These are phyloP conservation scores for Aspergillus ochraceoroseus DNA, from an alignment of 2,329 filamentous ascomycete genomes.

Conservation along the genomic window DNA sequence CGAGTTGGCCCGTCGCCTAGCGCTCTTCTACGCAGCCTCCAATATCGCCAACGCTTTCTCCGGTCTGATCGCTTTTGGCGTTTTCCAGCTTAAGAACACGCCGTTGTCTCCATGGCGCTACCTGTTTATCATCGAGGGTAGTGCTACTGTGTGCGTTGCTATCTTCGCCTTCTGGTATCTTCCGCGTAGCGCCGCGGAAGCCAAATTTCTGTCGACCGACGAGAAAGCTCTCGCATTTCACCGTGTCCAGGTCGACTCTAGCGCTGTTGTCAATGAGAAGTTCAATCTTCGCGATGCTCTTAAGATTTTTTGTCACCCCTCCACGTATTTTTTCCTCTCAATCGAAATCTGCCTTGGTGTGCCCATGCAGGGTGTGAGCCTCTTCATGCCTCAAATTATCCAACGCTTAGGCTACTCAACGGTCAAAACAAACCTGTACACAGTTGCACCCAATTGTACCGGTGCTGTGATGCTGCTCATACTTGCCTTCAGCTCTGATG, in stretches of 20 bases:
- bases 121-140: conserved; percentile 46
- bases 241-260: conserved; percentile 35
- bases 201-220: conserved; percentile 38
- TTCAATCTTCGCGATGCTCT: conserved; percentile 30
- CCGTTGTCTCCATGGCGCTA: conserved; percentile 41
- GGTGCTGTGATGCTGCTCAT: conserved; percentile 66
- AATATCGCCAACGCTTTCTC: conserved; percentile 59
- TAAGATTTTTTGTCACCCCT: conserved; percentile 28
- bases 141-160: conserved; percentile 38
- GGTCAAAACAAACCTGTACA: conserved; percentile 61
- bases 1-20: conserved; percentile 65
- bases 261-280: conserved; percentile 30
- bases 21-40: conserved; percentile 69
- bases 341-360: conserved; percentile 31
- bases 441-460: conserved; percentile 66
- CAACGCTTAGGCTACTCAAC: conserved; percentile 43
- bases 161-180: conserved; percentile 40
- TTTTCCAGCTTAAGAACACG: conserved; percentile 40
- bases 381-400: conserved; percentile 32
- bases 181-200: conserved; percentile 36
- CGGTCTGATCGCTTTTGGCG: conserved; percentile 37
- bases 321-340: conserved; percentile 26
- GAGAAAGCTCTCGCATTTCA: conserved; percentile 39
- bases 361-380: conserved; percentile 26
- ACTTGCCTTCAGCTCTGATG: conserved; percentile 55